A percentile compares a stretch with the other conserved stretches of the same genome.
phyloP scores from a whole-genome alignment of 2,329 filamentous ascomycete species.

The Hawksworthiomyces lignivorus region DNA sequence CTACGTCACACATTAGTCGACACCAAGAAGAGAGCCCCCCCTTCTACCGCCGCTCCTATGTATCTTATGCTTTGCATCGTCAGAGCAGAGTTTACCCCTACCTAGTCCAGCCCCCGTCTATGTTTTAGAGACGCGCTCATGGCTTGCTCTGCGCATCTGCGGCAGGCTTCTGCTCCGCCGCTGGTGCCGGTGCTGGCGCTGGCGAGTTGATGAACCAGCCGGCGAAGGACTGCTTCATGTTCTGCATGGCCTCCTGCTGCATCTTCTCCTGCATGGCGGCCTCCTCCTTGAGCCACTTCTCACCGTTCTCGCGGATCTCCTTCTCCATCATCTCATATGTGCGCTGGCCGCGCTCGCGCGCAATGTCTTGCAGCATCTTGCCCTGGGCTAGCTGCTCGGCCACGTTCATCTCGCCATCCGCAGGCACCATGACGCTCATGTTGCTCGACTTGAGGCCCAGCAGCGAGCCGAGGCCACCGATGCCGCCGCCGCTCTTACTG shows the following conservation, averaged over 20 bases:
- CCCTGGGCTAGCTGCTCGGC: constrained; percentile 77
- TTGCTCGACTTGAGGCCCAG: constrained; percentile 69
- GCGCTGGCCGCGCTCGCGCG: constrained; percentile 81
- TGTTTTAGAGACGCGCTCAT: no score
- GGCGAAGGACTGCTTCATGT: constrained; percentile 74
- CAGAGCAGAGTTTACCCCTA: no score
- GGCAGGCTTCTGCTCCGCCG: constrained; percentile 1
- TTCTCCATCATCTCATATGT: constrained; percentile 85
- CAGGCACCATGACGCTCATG: constrained; percentile 52
- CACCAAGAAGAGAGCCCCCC: no score
- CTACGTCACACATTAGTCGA: no score
- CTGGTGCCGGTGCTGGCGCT: background rate
- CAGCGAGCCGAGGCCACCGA: constrained; percentile 61
- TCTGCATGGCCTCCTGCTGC: constrained; percentile 84
- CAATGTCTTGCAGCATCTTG: constrained; percentile 95
- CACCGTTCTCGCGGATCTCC: constrained; percentile 87
- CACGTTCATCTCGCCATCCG: constrained; percentile 61
- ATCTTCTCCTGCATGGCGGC: constrained; percentile 79
- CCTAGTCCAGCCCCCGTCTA: no score
- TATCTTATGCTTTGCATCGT: no score
- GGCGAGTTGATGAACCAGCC: constrained; percentile 37
- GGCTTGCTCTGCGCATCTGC: background rate
- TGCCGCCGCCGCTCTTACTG: constrained; percentile 42
- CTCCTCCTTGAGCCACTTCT: constrained; percentile 94
- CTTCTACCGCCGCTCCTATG: no score